A percentile compares a stretch with the other conserved stretches of the same genome.
Evolutionary conservation across 75 land plant species (phyloP).

Genomic region (Cupressus sempervirens): DNA sequence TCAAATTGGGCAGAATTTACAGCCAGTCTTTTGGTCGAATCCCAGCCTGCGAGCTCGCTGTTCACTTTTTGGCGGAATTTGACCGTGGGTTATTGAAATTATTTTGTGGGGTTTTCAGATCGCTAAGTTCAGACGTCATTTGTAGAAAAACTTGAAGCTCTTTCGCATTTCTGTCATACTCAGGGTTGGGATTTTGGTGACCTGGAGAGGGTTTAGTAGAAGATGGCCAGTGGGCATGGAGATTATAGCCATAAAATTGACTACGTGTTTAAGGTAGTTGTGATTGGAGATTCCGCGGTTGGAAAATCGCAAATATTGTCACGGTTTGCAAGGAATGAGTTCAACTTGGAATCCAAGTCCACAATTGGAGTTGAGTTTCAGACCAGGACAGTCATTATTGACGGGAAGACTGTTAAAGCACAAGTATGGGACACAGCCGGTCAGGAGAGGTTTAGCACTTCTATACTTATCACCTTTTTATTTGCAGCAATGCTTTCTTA

Average conservation of each 20-base stretch:
- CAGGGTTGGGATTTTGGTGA: too few species aligned
- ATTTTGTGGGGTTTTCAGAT: neutral
- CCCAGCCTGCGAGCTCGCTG: neutral
- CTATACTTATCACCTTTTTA: too few species aligned
- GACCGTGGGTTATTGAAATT: neutral
- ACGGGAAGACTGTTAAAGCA: constrained; percentile 49
- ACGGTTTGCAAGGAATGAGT: constrained; percentile 24
- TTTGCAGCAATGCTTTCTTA: too few species aligned
- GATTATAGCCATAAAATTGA: constrained; percentile 17
- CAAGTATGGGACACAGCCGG: constrained; percentile 82
- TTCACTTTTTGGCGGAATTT: neutral
- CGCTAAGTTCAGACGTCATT: neutral
- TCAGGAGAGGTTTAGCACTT: constrained; percentile 38
- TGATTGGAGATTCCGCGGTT: constrained; percentile 40
- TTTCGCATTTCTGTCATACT: too few species aligned
- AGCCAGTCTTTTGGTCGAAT: neutral
- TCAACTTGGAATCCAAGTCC: constrained; percentile 32
- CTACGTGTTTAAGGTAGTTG: constrained; percentile 38
- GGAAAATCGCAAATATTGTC: constrained; percentile 38
- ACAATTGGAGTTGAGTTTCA: constrained; percentile 52
- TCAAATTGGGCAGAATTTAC: neutral
- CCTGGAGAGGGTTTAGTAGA: neutral
- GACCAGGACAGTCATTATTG: constrained; percentile 33
- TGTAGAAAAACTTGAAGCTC: too few species aligned
- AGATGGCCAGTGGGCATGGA: constrained; percentile 4